Evolutionary conservation across 306 rosid genomes (phyloP).

Genomic region (Rubus idaeus): DNA sequence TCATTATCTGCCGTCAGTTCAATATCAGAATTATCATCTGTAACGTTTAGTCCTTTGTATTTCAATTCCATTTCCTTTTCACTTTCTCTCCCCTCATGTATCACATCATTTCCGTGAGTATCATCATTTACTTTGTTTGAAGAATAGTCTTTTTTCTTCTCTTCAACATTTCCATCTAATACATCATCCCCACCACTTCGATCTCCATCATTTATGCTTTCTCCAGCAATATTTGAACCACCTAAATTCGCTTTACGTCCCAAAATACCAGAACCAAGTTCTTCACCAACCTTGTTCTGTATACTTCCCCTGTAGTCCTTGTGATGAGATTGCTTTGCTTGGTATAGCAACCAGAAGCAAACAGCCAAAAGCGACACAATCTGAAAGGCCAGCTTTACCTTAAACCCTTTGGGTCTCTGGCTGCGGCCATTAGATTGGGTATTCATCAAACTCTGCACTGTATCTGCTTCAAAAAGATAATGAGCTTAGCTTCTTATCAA

Average conservation of each 20-base stretch:
- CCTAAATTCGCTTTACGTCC: constrained; percentile 16
- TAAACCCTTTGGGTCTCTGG: constrained; percentile 39
- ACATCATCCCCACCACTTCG: neutral
- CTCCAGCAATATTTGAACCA: constrained; percentile 4
- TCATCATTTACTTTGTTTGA: neutral
- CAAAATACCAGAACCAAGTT: neutral
- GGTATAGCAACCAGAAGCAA: constrained; percentile 46
- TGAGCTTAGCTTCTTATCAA: neutral
- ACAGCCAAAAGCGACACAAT: constrained; percentile 33
- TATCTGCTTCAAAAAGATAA: neutral
- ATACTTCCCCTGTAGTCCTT: constrained; percentile 2
- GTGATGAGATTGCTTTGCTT: constrained; percentile 29
- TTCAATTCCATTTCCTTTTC: neutral
- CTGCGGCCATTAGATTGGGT: constrained; percentile 31
- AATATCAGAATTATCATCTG: neutral
- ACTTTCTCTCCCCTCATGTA: neutral
- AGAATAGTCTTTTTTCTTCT: neutral
- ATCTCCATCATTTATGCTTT: neutral
- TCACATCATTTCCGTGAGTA: neutral
- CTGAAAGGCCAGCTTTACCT: constrained; percentile 36
- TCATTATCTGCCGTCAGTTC: neutral
- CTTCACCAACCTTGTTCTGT: neutral
- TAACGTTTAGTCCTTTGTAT: neutral
- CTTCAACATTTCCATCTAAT: neutral
- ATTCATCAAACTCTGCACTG: constrained; percentile 1